Base-by-base conservation (phyloP, 2,329 filamentous ascomycete species). In the Calonectria montana region DNA sequence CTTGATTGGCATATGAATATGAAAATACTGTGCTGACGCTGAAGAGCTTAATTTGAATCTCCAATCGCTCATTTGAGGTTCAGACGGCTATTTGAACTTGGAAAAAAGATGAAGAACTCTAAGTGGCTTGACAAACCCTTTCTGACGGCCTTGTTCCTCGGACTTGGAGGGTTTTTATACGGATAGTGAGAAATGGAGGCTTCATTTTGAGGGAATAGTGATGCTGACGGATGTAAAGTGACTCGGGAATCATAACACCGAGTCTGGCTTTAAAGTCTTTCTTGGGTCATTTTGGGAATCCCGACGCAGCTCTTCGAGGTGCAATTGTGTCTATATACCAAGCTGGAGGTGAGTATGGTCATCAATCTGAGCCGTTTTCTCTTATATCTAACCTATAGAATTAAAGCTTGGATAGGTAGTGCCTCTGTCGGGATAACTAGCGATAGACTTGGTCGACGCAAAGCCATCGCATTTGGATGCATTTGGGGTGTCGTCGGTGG, bases 241-340 rank as follows among this genome's bases (percentile, higher is more conserved):
- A 85, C 70, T 85, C 83, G 6, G 83, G 83, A 3, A 85, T 85
- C 63, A 85, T 85, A 57, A 85, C 83, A 0, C 83, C 83, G 1
- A 85, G 82, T 64, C 71, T 85, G 3, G 83, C 83, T 0, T 71
- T 85, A 29, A 76, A 71, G 3, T 83, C 83, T 0, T 85, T 85
- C 41, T 63, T 81, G 12, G 55, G 39, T 0, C 83, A 85, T 69
- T 85, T 85, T 5, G 79, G 79, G 8, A 79, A 81, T 2, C 83
- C 83, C 0, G 70, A 82, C 63, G 76, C 83, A 5, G 73, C 83
- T 0, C 74, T 84, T 1, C 78, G 81, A 6, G 83, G 83, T 10
- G 83, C 83, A 0, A 85, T 85, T 23, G 83, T 85, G 0, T 85
- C 83, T 0, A 77, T 85, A 18, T 85, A 84, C 35, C 83, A 85